Evolutionary conservation across 176 grass and related monocot species (phyloP), one percentile per base, ranked within the genome.

Genomic region (Puccinellia tenuiflora): DNA sequence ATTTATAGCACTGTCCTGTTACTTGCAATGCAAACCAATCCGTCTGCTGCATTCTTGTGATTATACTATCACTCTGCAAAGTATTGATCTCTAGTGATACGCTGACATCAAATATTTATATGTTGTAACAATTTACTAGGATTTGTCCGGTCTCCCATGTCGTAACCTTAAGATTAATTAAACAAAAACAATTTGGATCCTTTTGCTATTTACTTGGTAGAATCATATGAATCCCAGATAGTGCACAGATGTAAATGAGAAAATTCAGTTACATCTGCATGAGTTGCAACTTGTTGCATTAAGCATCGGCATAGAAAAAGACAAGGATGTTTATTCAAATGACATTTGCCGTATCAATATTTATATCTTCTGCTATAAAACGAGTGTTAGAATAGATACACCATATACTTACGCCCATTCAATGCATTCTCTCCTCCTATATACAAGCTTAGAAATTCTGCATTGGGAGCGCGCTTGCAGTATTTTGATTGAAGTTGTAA

Each of bases 61-160:
- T 45, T 72, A 66, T 80, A 29, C 30, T 85, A 40, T 13, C 40
- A 47, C 67, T 85, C 79, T 30, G 37, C 80, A 22, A 26, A 77
- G 34, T 73, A 7, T 38, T 39, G 40, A 14, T 56, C 12, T 64
- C 63, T 18, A 17, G 46, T 42, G 3, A 31, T 82, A 59, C 33
- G 24, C 15, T 78, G 50, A n/a, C 54, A 64, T 79, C 37, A 61
- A 48, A 30, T 16, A n/a, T 77, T 26, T 22, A 50, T 57, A 26
- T 37, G 11, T 61, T 79, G 38, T 22, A 59, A 17, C 38, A 3
- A 39, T 26, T 24, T 24, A 59, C 72, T 26, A 85, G 45, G 47
- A 39, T 48, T 72, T 60, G 0, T 66, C 28, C 51, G 29, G 69
- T 70, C 39, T 72, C 45, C 51, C 29, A 46, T 48, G 30, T 39